These are phyloP conservation scores for Phytophthora macrochlamydospora DNA, from an alignment of 352 stramenopile genomes.

Conservation along the genomic window DNA sequence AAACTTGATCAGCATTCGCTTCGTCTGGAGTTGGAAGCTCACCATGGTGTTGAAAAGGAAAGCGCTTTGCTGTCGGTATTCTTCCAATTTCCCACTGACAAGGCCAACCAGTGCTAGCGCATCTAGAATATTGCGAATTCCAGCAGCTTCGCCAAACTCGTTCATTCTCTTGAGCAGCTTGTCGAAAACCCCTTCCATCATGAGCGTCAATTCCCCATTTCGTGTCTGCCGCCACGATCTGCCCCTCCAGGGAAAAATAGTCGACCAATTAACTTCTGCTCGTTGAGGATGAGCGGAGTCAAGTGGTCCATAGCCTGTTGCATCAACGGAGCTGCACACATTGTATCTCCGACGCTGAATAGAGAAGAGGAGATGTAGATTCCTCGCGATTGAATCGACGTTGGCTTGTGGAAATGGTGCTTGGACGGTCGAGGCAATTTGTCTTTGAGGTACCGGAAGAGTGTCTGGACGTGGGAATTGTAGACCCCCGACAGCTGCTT, in stretches of 20 bases:
- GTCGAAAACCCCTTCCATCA: constrained; percentile 77
- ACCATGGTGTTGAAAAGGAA: constrained; percentile 77
- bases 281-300: constrained; percentile 54
- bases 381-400: constrained; percentile 68
- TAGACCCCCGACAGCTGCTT: constrained; percentile 62
- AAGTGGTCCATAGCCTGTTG: constrained; percentile 76
- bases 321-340: constrained; percentile 62
- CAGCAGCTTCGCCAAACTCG: constrained; percentile 72
- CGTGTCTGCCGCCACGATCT: constrained; percentile 21
- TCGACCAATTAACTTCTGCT: constrained; percentile 48
- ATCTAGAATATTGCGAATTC: constrained; percentile 66
- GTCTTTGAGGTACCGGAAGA: constrained; percentile 66
- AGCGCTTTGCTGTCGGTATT: constrained; percentile 51
- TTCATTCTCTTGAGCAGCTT: constrained; percentile 72
- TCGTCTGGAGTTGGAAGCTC: constrained; percentile 82
- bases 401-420: constrained; percentile 59
- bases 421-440: constrained; percentile 59
- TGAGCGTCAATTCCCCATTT: constrained; percentile 48
- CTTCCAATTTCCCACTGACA: constrained; percentile 48
- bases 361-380: constrained; percentile 58
- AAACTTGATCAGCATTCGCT: constrained; percentile 80
- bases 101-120: constrained; percentile 65
- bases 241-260: constrained; percentile 49
- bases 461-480: constrained; percentile 51
- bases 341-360: constrained; percentile 54